Conservation (phyloP, 1,139 yeast genomes). For the Dujonia santamariae region DNA sequence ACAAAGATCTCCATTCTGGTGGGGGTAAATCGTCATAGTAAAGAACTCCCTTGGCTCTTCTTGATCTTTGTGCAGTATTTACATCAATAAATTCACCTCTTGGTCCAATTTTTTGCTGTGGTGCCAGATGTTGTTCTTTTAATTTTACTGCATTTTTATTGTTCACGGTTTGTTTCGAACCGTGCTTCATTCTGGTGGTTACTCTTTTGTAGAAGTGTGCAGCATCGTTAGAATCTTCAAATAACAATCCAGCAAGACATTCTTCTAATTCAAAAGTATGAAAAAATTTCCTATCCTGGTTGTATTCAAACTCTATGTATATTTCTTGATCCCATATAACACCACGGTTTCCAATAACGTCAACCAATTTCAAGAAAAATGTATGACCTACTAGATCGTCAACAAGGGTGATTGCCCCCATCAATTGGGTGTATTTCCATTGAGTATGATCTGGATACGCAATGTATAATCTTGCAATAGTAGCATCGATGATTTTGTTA, state of each 20-base stretch:
- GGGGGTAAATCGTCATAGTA: slow-evolving; percentile 83
- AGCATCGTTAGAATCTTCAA: slow-evolving; percentile 89
- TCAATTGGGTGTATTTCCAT: slow-evolving; percentile 87
- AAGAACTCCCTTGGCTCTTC: slow-evolving; percentile 56
- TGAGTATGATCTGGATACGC: slow-evolving; percentile 80
- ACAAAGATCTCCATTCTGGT: slow-evolving; percentile 79
- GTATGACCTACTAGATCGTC: slow-evolving; percentile 96
- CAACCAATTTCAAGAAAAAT: slow-evolving; percentile 84
- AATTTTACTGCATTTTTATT: slow-evolving; percentile 87
- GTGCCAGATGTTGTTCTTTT: slow-evolving; percentile 35
- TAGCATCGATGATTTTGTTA: slow-evolving; percentile 85
- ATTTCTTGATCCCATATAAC: slow-evolving; percentile 97
- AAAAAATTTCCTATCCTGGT: slow-evolving; percentile 92
- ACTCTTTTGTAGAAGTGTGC: slow-evolving; percentile 79
- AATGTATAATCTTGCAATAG: slow-evolving; percentile 84
- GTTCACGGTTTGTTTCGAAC: slow-evolving; percentile 77
- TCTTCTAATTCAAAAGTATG: slow-evolving; percentile 94
- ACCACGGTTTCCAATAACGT: slow-evolving; percentile 76
- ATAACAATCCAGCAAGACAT: slow-evolving; percentile 82
- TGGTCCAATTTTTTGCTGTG: slow-evolving; percentile 61
- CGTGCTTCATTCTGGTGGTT: slow-evolving; percentile 73
- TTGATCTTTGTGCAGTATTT: slow-evolving; percentile 52
- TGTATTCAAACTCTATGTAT: slow-evolving; percentile 81
- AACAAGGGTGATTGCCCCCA: slow-evolving; percentile 83
- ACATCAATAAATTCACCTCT: slow-evolving; percentile 59